phyloP scores from a whole-genome alignment of 179 eudicot species.

The Silene coronaria region DNA sequence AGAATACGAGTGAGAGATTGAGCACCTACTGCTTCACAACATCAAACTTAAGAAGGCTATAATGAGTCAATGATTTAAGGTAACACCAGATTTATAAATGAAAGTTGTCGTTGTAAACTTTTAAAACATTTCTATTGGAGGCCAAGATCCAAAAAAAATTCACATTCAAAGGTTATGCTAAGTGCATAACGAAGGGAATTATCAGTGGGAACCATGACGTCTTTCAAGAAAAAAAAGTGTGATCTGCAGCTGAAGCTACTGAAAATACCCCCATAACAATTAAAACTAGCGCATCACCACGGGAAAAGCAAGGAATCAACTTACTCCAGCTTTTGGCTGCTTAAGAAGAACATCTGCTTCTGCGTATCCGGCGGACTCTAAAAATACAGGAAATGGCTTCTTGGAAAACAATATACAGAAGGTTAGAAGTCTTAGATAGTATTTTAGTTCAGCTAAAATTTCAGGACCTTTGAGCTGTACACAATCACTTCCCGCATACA shows the following conservation, averaged over 20 bases:
- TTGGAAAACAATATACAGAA: constrained; percentile 82
- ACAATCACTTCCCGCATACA: constrained; percentile 76
- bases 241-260: not conserved
- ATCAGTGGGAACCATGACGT: not conserved
- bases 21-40: not conserved
- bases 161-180: not conserved
- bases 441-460: constrained; percentile 56
- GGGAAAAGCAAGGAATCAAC: constrained; percentile 14
- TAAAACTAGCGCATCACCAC: not conserved
- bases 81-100: not conserved
- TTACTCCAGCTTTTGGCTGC: constrained; percentile 96
- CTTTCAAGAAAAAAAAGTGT: not conserved
- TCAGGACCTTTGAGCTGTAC: constrained; percentile 62
- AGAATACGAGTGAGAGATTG: not conserved
- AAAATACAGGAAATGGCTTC: constrained; percentile 88
- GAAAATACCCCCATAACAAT: constrained; percentile 1
- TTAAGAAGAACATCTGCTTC: constrained; percentile 79
- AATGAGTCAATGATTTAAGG: not conserved
- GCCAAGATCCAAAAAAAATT: not conserved
- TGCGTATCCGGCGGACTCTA: constrained; percentile 75
- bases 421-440: constrained; percentile 57
- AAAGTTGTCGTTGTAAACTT: not conserved
- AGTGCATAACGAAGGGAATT: not conserved
- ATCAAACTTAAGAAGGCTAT: constrained; percentile 1
- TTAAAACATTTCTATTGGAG: not conserved